Evolutionary conservation across 2,329 filamentous ascomycete genomes (phyloP), one percentile per base, ranked within the genome.

Genomic region (Sporothrix variecibatus): DNA sequence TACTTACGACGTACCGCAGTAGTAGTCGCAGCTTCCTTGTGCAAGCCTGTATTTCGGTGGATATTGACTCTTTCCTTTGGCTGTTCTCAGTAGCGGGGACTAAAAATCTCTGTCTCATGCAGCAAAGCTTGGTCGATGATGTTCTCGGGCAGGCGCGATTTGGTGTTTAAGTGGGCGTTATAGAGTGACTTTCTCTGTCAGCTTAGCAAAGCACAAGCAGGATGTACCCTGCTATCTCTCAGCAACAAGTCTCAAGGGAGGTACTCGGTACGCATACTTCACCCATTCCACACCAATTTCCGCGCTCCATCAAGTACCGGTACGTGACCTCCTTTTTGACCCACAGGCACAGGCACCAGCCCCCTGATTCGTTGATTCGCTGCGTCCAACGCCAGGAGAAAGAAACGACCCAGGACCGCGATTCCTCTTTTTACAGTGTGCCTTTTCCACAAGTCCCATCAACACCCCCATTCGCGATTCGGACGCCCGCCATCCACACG

Each of bases 321-420:
- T 73, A 72, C 64, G 1, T 15, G 5, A 40, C 2, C 46, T 38
- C 38, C 68, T 53, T 38, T 12, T 26, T n/a, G 31, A 65, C 17
- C 73, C 71, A 72, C 53, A 11, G 11, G n/a, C 81, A 78, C 78
- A 77, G 74, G 76, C 80, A 70, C 71, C 79, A 75, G 81, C 67
- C 80, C 76, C 78, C 80, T 75, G 75, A 76, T 76, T 76, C 28
- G 76, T 15, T 49, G 43, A 2, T 49, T 12, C 2, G 34, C 71
- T 46, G 64, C 74, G 65, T 67, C 65, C 68, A 70, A 53, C 70
- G 67, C 40, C 56, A 68, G 62, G 58, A 68, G 31, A 65, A 67
- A 49, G 51, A 68, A 65, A 60, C 71, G 46, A 71, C 65, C 67
- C 60, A 70, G 60, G 40, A 74, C 75, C 76, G 75, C 76, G 73